A percentile compares a stretch with the other conserved stretches of the same genome.
Conservation (phyloP, 768 basidiomycete species). For the Serendipita indica region DNA sequence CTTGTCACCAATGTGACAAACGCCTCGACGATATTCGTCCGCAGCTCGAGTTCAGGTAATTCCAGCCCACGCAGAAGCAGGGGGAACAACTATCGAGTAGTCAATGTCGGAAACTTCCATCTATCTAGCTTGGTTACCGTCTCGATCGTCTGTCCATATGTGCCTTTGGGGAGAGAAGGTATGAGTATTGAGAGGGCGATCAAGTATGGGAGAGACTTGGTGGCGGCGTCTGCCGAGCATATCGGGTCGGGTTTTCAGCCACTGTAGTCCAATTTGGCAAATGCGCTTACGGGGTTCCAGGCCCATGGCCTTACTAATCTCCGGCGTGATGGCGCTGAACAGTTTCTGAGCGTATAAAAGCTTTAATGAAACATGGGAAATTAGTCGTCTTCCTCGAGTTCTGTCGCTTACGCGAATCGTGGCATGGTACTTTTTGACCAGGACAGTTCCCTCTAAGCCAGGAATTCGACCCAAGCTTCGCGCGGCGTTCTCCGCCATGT, state of each 20-base stretch:
- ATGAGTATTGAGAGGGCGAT: slow-evolving; percentile 74
- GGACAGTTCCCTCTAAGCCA: slow-evolving; percentile 39
- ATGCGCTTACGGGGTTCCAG: slow-evolving; percentile 33
- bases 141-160: slow-evolving; percentile 56
- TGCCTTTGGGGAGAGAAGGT: slow-evolving; percentile 58
- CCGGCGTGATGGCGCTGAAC: slow-evolving; percentile 55
- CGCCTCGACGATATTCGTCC: slow-evolving; percentile 66
- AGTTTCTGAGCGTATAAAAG: slow-evolving; percentile 62
- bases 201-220: slow-evolving; percentile 52
- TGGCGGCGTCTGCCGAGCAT: slow-evolving; percentile 16
- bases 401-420: slow-evolving; percentile 47
- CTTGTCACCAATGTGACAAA: slow-evolving; percentile 56
- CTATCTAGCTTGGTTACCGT: slow-evolving; percentile 19
- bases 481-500: slow-evolving; percentile 59
- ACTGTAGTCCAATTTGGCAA: neutral
- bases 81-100: slow-evolving; percentile 58
- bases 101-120: slow-evolving; percentile 23
- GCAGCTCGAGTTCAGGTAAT: slow-evolving; percentile 55
- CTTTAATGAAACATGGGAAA: slow-evolving; percentile 26
- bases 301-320: slow-evolving; percentile 53
- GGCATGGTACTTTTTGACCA: slow-evolving; percentile 68
- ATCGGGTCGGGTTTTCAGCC: neutral
- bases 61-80: slow-evolving; percentile 74
- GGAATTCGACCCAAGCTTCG: slow-evolving; percentile 52
- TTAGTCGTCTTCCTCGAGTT: neutral